Evolutionary conservation across 225 moss, liverwort and hornwort species (phyloP).

Genomic region (Antitrichia curtipendula): DNA sequence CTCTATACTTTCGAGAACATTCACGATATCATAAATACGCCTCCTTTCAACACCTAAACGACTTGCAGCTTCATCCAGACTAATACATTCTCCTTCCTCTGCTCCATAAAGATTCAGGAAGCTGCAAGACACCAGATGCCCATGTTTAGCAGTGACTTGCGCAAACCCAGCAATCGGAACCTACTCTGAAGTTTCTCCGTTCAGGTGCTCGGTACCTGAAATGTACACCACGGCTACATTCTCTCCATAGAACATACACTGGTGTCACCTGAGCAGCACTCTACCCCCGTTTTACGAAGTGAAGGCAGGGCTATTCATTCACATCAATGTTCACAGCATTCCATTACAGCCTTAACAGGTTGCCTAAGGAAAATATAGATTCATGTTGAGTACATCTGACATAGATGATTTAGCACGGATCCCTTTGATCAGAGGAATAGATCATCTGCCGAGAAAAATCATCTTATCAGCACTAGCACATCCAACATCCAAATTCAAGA

Average conservation of each 20-base stretch:
- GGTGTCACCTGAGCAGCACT: neutral
- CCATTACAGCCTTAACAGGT: neutral
- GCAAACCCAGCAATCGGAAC: neutral
- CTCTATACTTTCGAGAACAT: conserved; percentile 87
- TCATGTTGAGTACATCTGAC: neutral
- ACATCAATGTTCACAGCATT: neutral
- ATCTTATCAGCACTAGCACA: neutral
- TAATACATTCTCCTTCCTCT: conserved; percentile 78
- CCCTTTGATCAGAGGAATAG: neutral
- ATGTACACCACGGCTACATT: neutral
- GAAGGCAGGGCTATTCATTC: neutral
- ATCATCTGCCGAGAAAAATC: neutral
- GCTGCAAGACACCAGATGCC: conserved; percentile 23
- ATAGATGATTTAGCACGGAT: neutral
- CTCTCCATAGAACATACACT: neutral
- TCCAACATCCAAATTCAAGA: neutral
- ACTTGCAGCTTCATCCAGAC: conserved; percentile 81
- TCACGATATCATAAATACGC: conserved; percentile 92
- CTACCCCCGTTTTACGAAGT: neutral
- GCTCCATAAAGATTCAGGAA: conserved; percentile 79
- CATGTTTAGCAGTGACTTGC: neutral
- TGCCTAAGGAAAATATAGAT: neutral
- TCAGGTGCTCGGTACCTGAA: neutral
- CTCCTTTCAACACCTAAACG: conserved; percentile 87
- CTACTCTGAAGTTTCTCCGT: neutral